These are phyloP conservation scores for Candida maesae DNA, from an alignment of 805 yeast genomes.

Conservation along the genomic window DNA sequence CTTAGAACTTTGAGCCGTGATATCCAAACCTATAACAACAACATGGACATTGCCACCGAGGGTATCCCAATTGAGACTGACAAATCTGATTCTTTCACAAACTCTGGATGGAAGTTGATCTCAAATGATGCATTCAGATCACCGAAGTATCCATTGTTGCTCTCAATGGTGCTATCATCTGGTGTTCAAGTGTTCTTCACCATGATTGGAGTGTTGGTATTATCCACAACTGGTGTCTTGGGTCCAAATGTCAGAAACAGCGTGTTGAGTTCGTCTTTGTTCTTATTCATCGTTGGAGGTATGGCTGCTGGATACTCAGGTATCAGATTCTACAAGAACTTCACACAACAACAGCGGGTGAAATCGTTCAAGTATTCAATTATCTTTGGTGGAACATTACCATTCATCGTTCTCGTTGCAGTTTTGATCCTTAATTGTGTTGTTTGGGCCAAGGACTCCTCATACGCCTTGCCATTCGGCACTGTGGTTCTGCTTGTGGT, in stretches of 20 bases:
- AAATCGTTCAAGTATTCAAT: constrained; percentile 29
- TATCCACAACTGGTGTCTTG: constrained; percentile 55
- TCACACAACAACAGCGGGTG: constrained; percentile 34
- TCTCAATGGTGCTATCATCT: constrained; percentile 61
- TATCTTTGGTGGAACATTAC: constrained; percentile 47
- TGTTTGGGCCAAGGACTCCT: constrained; percentile 73
- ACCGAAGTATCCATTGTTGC: constrained; percentile 44
- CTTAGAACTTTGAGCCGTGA: constrained; percentile 52
- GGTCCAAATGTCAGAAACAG: constrained; percentile 69
- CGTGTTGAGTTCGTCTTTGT: constrained; percentile 54
- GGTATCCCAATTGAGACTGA: constrained; percentile 25
- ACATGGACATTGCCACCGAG: constrained; percentile 24
- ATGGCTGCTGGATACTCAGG: constrained; percentile 72
- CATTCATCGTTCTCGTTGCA: constrained; percentile 42
- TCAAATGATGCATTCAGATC: constrained; percentile 49
- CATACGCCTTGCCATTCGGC: constrained; percentile 75
- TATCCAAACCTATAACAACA: constrained; percentile 35
- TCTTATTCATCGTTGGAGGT: constrained; percentile 65
- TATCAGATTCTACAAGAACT: constrained; percentile 54
- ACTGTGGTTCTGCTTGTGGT: constrained; percentile 59
- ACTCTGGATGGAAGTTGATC: constrained; percentile 51
- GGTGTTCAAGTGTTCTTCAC: constrained; percentile 74
- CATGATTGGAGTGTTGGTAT: constrained; percentile 53
- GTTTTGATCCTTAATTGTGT: constrained; percentile 59
- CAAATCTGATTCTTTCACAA: constrained; percentile 25